Conservation (phyloP, 1,284 basidiomycete species). For the Sphaerobolus stellatus region DNA sequence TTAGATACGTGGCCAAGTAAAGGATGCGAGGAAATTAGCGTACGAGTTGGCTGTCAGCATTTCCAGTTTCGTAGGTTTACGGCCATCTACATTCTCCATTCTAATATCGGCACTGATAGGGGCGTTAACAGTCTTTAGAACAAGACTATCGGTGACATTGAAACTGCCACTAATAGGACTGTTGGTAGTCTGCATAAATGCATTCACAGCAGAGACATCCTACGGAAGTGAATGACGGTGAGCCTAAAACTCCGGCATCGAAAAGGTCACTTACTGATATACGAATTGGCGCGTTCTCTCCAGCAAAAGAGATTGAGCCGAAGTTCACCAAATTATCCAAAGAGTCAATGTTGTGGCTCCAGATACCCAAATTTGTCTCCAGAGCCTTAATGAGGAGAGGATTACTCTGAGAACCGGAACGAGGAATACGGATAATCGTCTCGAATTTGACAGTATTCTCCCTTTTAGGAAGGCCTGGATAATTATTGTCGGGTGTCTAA, state of each 20-base stretch:
- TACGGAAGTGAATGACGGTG: constrained; percentile 2
- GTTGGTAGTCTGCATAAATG: constrained; percentile 17
- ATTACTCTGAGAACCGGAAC: constrained; percentile 26
- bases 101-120: constrained; percentile 18
- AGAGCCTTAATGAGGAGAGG: constrained; percentile 36
- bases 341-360: constrained; percentile 27
- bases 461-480: not conserved
- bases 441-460: constrained; percentile 20
- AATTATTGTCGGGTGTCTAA: not conserved
- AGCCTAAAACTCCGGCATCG: not conserved
- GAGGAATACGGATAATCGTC: constrained; percentile 35
- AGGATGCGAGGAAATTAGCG: not conserved
- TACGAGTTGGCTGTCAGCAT: constrained; percentile 21
- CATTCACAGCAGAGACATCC: constrained; percentile 13
- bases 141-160: constrained; percentile 14
- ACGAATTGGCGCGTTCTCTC: constrained; percentile 32
- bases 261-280: constrained; percentile 26
- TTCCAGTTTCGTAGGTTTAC: constrained; percentile 8
- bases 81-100: constrained; percentile 11
- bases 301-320: constrained; percentile 27
- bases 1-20: not conserved
- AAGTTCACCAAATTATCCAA: constrained; percentile 31
- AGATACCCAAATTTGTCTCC: constrained; percentile 40
- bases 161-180: constrained; percentile 20
- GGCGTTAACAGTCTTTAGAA: constrained; percentile 19